Conservation (phyloP, 345 rosid genomes). For the Clarkia xantiana region DNA sequence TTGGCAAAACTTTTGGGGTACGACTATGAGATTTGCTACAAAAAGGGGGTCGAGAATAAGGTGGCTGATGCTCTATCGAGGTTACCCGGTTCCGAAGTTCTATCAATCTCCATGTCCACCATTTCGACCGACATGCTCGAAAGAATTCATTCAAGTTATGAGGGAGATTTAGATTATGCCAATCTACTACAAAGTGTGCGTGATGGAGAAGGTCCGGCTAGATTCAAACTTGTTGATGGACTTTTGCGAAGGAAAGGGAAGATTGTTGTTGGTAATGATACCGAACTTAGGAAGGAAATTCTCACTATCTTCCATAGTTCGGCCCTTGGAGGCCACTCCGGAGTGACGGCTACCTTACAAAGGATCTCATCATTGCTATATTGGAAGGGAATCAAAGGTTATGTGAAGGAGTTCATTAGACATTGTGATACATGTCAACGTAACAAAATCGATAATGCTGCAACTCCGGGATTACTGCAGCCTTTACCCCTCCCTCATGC, state of each 20-base stretch:
- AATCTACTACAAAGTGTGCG: too few relatives aligned
- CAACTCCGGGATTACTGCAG: not conserved
- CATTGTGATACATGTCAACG: not conserved
- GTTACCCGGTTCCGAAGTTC: not conserved
- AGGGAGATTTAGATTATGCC: too few relatives aligned
- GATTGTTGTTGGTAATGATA: not conserved
- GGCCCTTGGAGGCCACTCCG: not conserved
- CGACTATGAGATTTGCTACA: not conserved
- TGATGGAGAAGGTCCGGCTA: too few relatives aligned
- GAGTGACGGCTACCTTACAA: not conserved
- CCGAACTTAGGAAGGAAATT: not conserved
- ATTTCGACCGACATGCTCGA: not conserved
- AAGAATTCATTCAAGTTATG: not conserved
- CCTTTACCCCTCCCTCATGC: not conserved
- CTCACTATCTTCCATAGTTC: not conserved
- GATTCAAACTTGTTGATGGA: too few relatives aligned
- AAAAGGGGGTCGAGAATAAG: not conserved
- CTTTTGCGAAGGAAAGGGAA: not conserved
- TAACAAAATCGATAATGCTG: not conserved
- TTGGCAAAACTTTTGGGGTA: not conserved
- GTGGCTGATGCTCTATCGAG: not conserved
- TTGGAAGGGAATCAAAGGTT: not conserved
- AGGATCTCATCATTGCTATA: not conserved
- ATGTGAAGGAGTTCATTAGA: not conserved
- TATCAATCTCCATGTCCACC: not conserved